These are phyloP conservation scores for Phytophthora fragariaefolia DNA, from an alignment of 352 stramenopile genomes.

Conservation along the genomic window DNA sequence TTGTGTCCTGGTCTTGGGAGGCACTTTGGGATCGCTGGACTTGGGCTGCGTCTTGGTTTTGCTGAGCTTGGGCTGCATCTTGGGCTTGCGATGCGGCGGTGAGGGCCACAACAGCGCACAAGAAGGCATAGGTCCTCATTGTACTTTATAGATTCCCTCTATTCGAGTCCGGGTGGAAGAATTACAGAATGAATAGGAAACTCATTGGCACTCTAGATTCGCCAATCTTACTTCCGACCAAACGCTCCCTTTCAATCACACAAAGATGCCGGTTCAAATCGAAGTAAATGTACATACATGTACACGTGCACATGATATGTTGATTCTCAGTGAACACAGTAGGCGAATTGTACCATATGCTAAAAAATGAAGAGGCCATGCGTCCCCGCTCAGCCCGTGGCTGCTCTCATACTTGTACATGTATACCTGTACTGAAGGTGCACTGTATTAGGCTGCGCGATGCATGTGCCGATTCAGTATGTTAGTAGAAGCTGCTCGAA, in stretches of 20 bases:
- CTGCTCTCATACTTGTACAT: background rate
- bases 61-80: background rate
- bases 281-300: no score
- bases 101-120: background rate
- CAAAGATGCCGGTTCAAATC: background rate
- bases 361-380: slow-evolving; percentile 2
- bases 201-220: background rate
- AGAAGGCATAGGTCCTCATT: background rate
- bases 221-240: background rate
- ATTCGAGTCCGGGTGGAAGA: background rate
- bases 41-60: background rate
- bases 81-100: background rate
- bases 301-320: no score
- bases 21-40: background rate
- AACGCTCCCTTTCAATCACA: background rate
- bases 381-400: background rate
- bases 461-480: no score
- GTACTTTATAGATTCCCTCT: background rate
- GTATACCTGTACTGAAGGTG: no score
- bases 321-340: slow-evolving; percentile 3
- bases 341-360: no score
- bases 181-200: background rate
- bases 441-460: no score
- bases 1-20: background rate
- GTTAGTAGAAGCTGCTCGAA: no score